Base-by-base conservation (phyloP, 2,329 filamentous ascomycete species). In the Parafenestella ontariensis region DNA sequence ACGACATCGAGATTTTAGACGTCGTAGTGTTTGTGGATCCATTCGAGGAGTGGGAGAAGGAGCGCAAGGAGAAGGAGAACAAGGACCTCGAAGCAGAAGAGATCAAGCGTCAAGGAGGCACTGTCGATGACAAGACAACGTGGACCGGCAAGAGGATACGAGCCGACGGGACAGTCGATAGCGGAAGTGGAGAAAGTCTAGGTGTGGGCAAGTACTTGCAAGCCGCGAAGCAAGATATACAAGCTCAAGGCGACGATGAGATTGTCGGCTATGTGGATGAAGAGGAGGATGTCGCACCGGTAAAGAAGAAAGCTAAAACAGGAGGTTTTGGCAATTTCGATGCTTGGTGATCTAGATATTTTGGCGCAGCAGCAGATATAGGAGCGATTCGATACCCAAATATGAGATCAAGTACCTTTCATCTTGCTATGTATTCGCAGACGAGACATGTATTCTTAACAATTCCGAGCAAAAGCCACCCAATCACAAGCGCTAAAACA, bases 81-180 rank as follows among this genome's bases (percentile, higher is more conserved):
- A 82, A 82, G 39, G 84, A 90, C 51, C 81, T 83, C 50, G 89
- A 84, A 49, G 83, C 85, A 55, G 87, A 87, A 56, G 85, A 88
- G 63, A 80, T 90, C 10, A 81, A 81, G 68, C 79, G 80, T 52
- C 79, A 82, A 49, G 91, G 90, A 24, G 90, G 89, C 2, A 89
- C 87, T 1, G 94, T 96, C 49, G 94, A 97, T 69, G 92, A 98
- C 68, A 87, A 86, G 72, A 89, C 91, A 2, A 99, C 95, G 3
- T 99, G 95, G 95, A 98, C 95, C 3, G 95, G 95, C 3, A 99
- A 98, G 79, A 82, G 93, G 36, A 86, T 99, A 45, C 82, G 92
- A 23, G 83, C 81, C 1, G 86, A 89, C 66, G 89, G 87, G 1
- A 85, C 81, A 0, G 80, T 86, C 1, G 82, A 83, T 1, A 74